Base-by-base conservation (phyloP, 495 filamentous ascomycete genomes). In the Penicillium canescens region DNA sequence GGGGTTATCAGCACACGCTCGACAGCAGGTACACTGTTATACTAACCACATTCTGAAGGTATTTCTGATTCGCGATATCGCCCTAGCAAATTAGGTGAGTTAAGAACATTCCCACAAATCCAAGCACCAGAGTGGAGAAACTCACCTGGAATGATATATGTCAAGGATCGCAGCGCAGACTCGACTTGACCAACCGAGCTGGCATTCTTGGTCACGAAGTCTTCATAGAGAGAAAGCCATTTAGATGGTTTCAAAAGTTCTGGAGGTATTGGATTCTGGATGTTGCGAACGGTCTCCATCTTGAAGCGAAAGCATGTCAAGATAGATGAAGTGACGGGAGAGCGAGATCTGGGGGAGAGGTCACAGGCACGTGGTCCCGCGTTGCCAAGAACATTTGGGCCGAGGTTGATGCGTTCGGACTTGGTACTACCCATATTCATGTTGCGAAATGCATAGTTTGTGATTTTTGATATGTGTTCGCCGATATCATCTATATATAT, bases 21-120 rank as follows among this genome's bases (percentile, higher is more conserved):
- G n/a, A 50, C 12, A 18, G 20, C 37, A 37, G 58, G 49, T 31
- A 39, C 5, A 28, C 12, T 33, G 10, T 31, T 46, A 28, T 24
- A 71, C 77, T 54, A 67, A 83, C 80, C 81, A 47, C 88, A 91
- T 75, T 98, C 94, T 56, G 94, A 96, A 52, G 93, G 87, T 59
- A 98, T 84, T 67, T 96, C 92, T 33, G 92, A 89, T 65, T 98
- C 92, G 57, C 91, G 85, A 70, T 95, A 96, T 45, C 92, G 91
- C 53, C 92, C 90, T 92, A 56, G 20, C n/a, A 26, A 20, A 46
- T 21, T 2, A 26, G 0, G 18, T 11, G 35, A 20, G 50, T 18
- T 12, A 49, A 24, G 2, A 31, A 13, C 10, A 8, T 11, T 28
- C 20, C 16, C 14, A 38, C 12, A 26, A 7, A 4, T 10, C 24